These are phyloP conservation scores for Atkinsonella texensis DNA, from an alignment of 2,329 filamentous ascomycete species.

Conservation along the genomic window DNA sequence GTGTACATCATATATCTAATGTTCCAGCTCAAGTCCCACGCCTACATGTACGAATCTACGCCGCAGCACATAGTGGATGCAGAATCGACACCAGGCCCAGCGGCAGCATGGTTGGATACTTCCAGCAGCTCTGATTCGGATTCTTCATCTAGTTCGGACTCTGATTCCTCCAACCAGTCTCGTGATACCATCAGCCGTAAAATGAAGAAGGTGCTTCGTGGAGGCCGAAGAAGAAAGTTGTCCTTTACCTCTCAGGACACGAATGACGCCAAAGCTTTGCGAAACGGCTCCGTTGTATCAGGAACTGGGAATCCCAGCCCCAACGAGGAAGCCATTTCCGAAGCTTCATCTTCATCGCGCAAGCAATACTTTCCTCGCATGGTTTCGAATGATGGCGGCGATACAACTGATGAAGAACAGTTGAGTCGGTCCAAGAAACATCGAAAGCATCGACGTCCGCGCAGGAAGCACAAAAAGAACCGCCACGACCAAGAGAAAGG, in stretches of 20 bases:
- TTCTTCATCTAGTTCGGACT: slow-evolving; percentile 55
- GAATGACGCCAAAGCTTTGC: slow-evolving; percentile 18
- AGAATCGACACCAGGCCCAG: slow-evolving; percentile 74
- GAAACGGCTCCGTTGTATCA: slow-evolving; percentile 28
- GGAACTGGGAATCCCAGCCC: slow-evolving; percentile 20
- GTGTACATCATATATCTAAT: slow-evolving; percentile 76
- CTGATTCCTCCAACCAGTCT: slow-evolving; percentile 47
- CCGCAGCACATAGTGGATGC: slow-evolving; percentile 89
- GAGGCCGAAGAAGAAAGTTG: slow-evolving; percentile 62
- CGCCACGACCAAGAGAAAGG: slow-evolving; percentile 31
- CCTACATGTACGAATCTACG: slow-evolving; percentile 85
- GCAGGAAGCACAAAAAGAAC: slow-evolving; percentile 23
- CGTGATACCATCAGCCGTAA: slow-evolving; percentile 57
- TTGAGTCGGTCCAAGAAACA: slow-evolving; percentile 21
- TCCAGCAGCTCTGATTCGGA: slow-evolving; percentile 42
- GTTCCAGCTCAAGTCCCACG: slow-evolving; percentile 85
- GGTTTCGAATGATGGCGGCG: slow-evolving; percentile 29
- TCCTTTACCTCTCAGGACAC: slow-evolving; percentile 59
- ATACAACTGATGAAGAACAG: slow-evolving; percentile 34
- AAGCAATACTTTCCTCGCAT: slow-evolving; percentile 23
- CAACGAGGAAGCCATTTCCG: slow-evolving; percentile 26
- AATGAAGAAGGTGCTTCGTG: slow-evolving; percentile 63
- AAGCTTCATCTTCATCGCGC: slow-evolving; percentile 26
- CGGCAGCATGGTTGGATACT: slow-evolving; percentile 69
- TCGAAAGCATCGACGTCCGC: slow-evolving; percentile 18